Evolutionary conservation across 805 yeast genomes (phyloP), one percentile per base, ranked within the genome.

Genomic region (Priceomyces haplophilus): DNA sequence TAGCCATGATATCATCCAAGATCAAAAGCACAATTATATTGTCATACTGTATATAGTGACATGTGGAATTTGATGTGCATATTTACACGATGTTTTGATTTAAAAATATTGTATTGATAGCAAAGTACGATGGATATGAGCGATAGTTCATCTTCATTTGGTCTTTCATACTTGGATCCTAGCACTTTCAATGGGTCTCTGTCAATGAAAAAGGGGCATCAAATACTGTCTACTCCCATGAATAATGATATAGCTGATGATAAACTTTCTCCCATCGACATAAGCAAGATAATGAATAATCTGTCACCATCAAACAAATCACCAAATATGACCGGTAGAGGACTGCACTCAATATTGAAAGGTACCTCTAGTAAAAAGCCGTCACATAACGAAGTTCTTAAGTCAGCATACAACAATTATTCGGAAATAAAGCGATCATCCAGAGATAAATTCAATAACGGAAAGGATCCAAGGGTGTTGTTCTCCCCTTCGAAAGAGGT

Each of bases 401-500:
- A 47, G 1, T 42, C 54, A 3, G n/a, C 52, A 11, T 23, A 52
- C 18, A 34, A 47, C 8, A 48, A 40, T 19, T 56, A 45, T 38
- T 62, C 56, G 20, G 58, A 50, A 34, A 45, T 53, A 40, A 50
- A 48, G 18, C 33, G 45, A 23, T 58, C 59, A 18, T 46, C 46
- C 12, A 32, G 47, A 15, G 40, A 52, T 19, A 63, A 62, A 25
- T 23, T 61, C 7, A 66, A 65, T 41, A 65, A 68, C 2, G 47
- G 61, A 4, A 63, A 59, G 43, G 62, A 56, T 2, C 62, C 67
- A 3, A 56, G 55, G 21, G 67, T 66, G 1, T 44, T 64, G 3
- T 57, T 67, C 40, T 63, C 71, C 2, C 73, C 73, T 7, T 57
- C 64, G 21, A 64, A 63, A 35, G 59, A 59, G 37, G 50, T 50